Conservation (phyloP, 1,284 basidiomycete species). For the Rhodotorula sp. region DNA sequence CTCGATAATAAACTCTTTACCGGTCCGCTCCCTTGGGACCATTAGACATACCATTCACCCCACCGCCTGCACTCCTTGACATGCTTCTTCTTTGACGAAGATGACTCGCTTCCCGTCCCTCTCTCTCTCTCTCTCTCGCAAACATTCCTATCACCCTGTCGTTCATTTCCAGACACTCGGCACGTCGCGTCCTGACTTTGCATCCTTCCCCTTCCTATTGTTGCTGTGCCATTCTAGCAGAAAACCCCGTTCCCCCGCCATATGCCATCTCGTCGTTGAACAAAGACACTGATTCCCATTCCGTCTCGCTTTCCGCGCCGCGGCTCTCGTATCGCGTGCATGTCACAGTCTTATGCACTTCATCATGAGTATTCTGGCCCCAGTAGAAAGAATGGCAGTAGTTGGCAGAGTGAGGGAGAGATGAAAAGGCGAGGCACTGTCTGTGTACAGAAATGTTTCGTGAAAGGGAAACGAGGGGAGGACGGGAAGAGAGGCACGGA, state of each 20-base stretch:
- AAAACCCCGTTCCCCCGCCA: too few species aligned
- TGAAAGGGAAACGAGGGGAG: background rate
- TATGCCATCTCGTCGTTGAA: background rate
- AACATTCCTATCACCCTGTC: too few species aligned
- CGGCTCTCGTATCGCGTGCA: too few species aligned
- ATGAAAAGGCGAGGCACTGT: background rate
- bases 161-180: too few species aligned
- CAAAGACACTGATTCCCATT: too few species aligned
- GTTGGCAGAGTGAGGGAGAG: background rate
- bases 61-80: background rate
- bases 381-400: background rate
- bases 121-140: background rate
- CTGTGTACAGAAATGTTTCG: background rate
- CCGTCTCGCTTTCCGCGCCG: too few species aligned
- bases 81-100: background rate
- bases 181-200: too few species aligned
- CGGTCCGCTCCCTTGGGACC: slow-evolving; percentile 47
- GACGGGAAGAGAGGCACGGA: background rate
- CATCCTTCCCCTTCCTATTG: background rate
- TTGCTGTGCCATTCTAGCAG: background rate
- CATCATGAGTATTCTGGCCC: background rate
- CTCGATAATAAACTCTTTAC: slow-evolving; percentile 43
- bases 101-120: background rate
- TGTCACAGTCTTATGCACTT: too few species aligned
- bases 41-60: background rate